Conservation (phyloP, 352 stramenopile species). For the Phytophthora cryptogea region DNA sequence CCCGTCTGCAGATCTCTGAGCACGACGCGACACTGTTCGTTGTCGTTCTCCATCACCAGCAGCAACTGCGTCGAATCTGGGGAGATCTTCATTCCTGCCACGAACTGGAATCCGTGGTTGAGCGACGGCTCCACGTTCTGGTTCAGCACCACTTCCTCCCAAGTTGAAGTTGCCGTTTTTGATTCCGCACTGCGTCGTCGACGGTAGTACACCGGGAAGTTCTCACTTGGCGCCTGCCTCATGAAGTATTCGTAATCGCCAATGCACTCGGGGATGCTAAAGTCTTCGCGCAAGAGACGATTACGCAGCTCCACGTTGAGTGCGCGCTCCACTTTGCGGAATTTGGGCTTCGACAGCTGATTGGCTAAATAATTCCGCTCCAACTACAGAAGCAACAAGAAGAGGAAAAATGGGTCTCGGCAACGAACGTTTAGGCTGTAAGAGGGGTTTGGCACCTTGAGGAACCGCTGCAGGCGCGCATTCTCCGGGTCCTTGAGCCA, state of each 20-base stretch:
- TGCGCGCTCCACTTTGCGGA: constrained; percentile 60
- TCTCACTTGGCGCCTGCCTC: constrained; percentile 56
- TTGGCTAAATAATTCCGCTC: constrained; percentile 59
- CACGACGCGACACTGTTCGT: constrained; percentile 62
- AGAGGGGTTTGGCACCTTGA: constrained; percentile 45
- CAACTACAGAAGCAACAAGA: constrained; percentile 24
- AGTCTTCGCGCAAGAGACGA: constrained; percentile 64
- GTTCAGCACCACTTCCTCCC: constrained; percentile 71
- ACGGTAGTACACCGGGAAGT: constrained; percentile 85
- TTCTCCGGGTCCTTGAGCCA: constrained; percentile 60
- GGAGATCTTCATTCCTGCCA: constrained; percentile 80
- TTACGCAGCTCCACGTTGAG: constrained; percentile 73
- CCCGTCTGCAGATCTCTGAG: constrained; percentile 44
- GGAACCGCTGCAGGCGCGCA: constrained; percentile 57
- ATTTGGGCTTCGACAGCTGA: constrained; percentile 55
- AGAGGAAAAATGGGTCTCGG: neutral
- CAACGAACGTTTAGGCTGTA: neutral
- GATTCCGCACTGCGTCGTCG: constrained; percentile 29
- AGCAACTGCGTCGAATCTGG: constrained; percentile 62
- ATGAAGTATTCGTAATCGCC: constrained; percentile 80
- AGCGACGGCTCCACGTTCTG: constrained; percentile 69
- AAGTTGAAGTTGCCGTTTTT: constrained; percentile 13
- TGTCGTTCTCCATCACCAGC: constrained; percentile 71
- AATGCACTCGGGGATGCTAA: constrained; percentile 76
- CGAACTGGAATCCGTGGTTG: constrained; percentile 69